Evolutionary conservation across 176 grass and related monocot species (phyloP).

Genomic region (Zea luxurians): DNA sequence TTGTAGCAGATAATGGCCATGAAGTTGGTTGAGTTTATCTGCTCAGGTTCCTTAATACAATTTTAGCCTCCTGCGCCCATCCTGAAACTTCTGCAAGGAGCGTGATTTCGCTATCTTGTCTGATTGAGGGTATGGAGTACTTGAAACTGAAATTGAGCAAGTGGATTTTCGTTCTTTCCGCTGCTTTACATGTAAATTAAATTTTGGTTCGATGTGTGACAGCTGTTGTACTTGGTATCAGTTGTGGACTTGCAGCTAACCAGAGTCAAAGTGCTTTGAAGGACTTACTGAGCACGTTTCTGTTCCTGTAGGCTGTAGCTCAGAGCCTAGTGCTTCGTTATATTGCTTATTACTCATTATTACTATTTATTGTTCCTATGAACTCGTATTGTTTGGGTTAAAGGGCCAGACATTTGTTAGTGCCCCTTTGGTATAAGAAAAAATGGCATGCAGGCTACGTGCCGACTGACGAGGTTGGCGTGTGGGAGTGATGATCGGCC

Average conservation of each 20-base stretch:
- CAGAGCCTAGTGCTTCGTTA: not conserved
- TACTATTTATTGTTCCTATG: not conserved
- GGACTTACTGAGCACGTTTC: not conserved
- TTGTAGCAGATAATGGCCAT: constrained; percentile 64
- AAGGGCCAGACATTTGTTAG: too few species aligned
- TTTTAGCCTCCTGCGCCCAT: constrained; percentile 26
- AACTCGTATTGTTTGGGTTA: too few species aligned
- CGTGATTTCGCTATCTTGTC: constrained; percentile 21
- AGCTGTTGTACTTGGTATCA: constrained; percentile 51
- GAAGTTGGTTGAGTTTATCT: constrained; percentile 46
- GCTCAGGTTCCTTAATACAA: constrained; percentile 38
- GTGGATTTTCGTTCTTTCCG: constrained; percentile 51
- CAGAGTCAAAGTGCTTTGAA: not conserved
- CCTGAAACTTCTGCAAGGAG: constrained; percentile 38
- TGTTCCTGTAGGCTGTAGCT: not conserved
- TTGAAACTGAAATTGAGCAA: constrained; percentile 40
- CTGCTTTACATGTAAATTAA: constrained; percentile 63
- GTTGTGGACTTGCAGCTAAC: constrained; percentile 19
- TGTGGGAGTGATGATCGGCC: too few species aligned
- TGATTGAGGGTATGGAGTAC: constrained; percentile 41
- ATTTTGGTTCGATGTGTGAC: constrained; percentile 57
- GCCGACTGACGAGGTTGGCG: too few species aligned
- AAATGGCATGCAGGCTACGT: too few species aligned
- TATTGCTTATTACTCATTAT: not conserved
- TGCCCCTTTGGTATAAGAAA: too few species aligned